Evolutionary conservation across 1,139 yeast genomes (phyloP).

Genomic region (Magnusiomyces sp.): DNA sequence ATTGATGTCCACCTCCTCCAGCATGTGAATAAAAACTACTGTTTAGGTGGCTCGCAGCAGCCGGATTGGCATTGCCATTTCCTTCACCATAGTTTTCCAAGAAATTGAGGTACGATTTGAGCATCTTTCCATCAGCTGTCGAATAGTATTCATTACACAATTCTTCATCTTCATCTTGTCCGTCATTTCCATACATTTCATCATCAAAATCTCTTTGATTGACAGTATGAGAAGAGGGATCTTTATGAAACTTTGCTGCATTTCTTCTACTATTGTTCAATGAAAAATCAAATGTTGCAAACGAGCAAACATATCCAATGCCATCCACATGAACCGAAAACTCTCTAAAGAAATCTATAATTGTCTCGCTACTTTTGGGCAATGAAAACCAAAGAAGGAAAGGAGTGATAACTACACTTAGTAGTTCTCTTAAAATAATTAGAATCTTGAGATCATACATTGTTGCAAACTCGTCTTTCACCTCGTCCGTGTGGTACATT

Average conservation of each 20-base stretch:
- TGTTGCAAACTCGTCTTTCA: conserved; percentile 72
- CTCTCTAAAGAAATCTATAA: conserved; percentile 85
- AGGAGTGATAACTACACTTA: conserved; percentile 78
- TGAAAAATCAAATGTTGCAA: conserved; percentile 78
- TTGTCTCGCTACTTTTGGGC: conserved; percentile 60
- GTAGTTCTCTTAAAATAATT: conserved; percentile 66
- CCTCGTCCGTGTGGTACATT: conserved; percentile 69
- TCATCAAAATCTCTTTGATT: conserved; percentile 23
- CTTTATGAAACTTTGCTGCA: conserved; percentile 37
- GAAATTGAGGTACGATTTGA: conserved; percentile 80
- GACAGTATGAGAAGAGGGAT: background rate
- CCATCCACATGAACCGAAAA: conserved; percentile 89
- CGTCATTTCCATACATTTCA: conserved; percentile 15
- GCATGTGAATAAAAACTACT: background rate
- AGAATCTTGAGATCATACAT: conserved; percentile 67
- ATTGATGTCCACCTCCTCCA: conserved; percentile 1
- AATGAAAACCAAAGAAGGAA: conserved; percentile 78
- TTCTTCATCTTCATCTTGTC: conserved; percentile 12
- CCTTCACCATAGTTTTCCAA: conserved; percentile 66
- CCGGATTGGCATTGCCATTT: conserved; percentile 8
- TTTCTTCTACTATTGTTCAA: conserved; percentile 33
- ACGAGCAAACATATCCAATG: conserved; percentile 85
- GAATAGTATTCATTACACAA: conserved; percentile 31
- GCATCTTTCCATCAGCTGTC: conserved; percentile 78
- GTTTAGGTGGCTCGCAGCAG: background rate